Base-by-base conservation (phyloP, 2,329 filamentous ascomycete species). In the Dryadomyces quercus-mongolicae region DNA sequence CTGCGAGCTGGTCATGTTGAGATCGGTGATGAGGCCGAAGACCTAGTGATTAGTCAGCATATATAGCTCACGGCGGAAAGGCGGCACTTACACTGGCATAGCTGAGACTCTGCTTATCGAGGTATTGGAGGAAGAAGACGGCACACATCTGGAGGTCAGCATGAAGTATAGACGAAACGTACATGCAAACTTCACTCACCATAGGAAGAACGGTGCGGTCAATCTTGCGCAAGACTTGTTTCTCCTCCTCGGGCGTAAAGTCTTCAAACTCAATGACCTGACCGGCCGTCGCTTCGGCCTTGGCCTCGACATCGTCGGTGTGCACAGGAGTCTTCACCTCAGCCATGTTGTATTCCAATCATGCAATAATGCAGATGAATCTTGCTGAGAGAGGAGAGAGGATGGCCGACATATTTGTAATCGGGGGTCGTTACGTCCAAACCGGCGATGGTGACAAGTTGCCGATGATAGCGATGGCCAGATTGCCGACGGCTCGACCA, bases 41-140 rank as follows among this genome's bases (percentile, higher is more conserved):
- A 61, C 59, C 49, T 51, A 9, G 20, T 8, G 18, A 46, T 18
- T 20, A 21, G 44, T 46, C 20, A 46, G 44, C 20, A 44, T 20
- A 5, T 31, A 44, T 20, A 5, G 4, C 25, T 31, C 25, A 31
- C 25, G 25, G 25, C 25, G 25, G 25, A n/a, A n/a, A n/a, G 25
- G 25, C 25, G 25, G 25, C 25, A 31, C 10, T 20, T 22, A 21
- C 5, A 34, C 5, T 15, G 46, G 73, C 74, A 60, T 77, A 78
- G 58, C 68, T 73, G 1, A 78, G 64, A 54, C 68, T 73, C 51
- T 76, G 74, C 62, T 73, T 77, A 63, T 76, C 70, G 9, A 74
- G 61, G 49, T 73, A 73, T 49, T 73, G 68, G 5, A 72, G 61
- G 47, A 74, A 68, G 55, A 71, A 73, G 25, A 71, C 64, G 38